Percentiles rank a stretch among this genome's conserved stretches.
Evolutionary conservation across 495 filamentous ascomycete genomes (phyloP).

Genomic region (Rhypophila decipiens): DNA sequence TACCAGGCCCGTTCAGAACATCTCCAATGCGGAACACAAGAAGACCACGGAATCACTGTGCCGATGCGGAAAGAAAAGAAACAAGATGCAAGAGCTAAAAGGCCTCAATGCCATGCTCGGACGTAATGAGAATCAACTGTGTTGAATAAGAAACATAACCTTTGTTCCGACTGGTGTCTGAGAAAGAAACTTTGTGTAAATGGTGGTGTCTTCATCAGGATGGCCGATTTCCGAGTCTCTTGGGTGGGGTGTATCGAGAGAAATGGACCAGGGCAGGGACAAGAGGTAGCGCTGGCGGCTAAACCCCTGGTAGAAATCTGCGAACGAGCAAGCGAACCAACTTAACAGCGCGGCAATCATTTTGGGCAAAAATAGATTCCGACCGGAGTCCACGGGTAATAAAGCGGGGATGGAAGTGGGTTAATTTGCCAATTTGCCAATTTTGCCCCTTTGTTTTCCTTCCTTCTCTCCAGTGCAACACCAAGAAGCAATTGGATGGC

Average conservation of each 20-base stretch:
- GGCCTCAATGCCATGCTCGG: too few species aligned
- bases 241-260: not conserved
- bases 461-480: not conserved
- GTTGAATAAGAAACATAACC: too few species aligned
- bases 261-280: not conserved
- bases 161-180: too few species aligned
- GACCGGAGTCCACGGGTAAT: not conserved
- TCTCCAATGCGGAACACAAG: too few species aligned
- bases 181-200: too few species aligned
- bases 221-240: not conserved
- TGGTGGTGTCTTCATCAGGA: slow-evolving; percentile 6
- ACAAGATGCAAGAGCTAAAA: too few species aligned
- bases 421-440: not conserved
- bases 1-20: too few species aligned
- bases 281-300: slow-evolving; percentile 9
- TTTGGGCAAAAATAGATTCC: slow-evolving; percentile 18
- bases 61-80: too few species aligned
- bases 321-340: not conserved
- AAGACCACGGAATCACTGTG: too few species aligned
- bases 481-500: not conserved
- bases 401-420: not conserved
- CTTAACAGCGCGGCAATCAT: slow-evolving; percentile 3
- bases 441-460: not conserved
- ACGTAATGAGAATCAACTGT: not conserved
- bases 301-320: slow-evolving; percentile 1